Base-by-base conservation (phyloP, 495 filamentous ascomycete species). In the Cercophora scortea region DNA sequence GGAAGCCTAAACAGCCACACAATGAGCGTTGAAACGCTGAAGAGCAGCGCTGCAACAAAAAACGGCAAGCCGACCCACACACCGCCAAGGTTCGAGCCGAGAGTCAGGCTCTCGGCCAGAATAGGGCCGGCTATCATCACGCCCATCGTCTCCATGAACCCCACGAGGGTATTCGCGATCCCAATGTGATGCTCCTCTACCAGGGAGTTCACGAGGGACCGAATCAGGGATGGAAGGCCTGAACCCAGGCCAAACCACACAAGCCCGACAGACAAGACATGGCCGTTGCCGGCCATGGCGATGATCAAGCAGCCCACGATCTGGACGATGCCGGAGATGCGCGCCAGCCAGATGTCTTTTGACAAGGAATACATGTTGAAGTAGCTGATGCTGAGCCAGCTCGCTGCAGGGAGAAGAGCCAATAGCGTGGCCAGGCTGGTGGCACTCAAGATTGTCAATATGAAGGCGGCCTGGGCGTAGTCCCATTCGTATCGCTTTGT, bases 121-220 rank as follows among this genome's bases (percentile, higher is more conserved):
- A 69, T 34, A 11, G 65, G 65, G 8, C 62, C 53, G 2, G 58
- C 61, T 12, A 59, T 9, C 43, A 58, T 61, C 46, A 61, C 15
- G 10, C 65, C 64, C n/a, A 53, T 36, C 36, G 15, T 58, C 48
- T 67, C 64, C 52, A 64, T 53, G 49, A 64, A 53, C 13, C 60
- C 55, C 11, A 69, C 34, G 5, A 69, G 55, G 9, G 60, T 45
- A 51, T 69, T 69, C 33, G 67, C 43, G 1, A 57, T 65, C 16
- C 61, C 66, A 16, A 65, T 53, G 41, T 69, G 63, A 15, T 69
- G 61, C 38, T 66, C 61, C 52, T 69, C 66, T n/a, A 69, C 61
- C 19, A 65, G 18, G 1, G 61, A 45, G 41, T 65, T 69, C 19
- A 66, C 45, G 13, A 69, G 42, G 6, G 61, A 63, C 33, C 66